Conservation (phyloP, 2,329 filamentous ascomycete species). For the Alternaria sp. region DNA sequence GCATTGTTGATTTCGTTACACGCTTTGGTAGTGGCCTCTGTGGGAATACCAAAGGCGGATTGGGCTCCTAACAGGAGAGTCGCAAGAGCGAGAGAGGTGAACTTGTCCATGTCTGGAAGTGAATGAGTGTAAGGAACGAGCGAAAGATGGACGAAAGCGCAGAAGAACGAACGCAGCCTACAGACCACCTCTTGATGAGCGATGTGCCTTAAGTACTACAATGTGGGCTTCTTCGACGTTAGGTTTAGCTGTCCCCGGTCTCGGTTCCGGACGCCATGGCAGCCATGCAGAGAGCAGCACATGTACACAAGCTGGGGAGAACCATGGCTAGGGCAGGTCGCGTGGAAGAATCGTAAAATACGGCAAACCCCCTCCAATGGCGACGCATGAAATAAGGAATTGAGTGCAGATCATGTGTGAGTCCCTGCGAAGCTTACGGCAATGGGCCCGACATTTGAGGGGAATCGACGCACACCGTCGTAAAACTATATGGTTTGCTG, state of each 20-base stretch:
- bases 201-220: background rate
- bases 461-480: slow-evolving; percentile 1
- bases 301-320: background rate
- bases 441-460: slow-evolving; percentile 1
- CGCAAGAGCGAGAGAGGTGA: slow-evolving; percentile 1
- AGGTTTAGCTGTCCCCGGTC: background rate
- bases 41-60: slow-evolving; percentile 15
- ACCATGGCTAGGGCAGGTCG: background rate
- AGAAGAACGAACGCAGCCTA: background rate
- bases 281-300: background rate
- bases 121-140: background rate
- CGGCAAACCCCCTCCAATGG: background rate
- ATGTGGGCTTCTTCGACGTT: background rate
- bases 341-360: background rate
- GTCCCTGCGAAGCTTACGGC: background rate
- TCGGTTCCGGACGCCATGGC: background rate
- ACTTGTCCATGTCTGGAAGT: slow-evolving; percentile 6
- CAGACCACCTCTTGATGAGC: background rate
- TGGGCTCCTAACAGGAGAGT: slow-evolving; percentile 14
- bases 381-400: background rate
- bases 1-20: slow-evolving; percentile 26
- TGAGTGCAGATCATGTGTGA: background rate
- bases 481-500: background rate
- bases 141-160: background rate
- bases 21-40: slow-evolving; percentile 21